These are phyloP conservation scores for Fabrea salina DNA, from an alignment of 169 alveolate genomes.

Conservation along the genomic window DNA sequence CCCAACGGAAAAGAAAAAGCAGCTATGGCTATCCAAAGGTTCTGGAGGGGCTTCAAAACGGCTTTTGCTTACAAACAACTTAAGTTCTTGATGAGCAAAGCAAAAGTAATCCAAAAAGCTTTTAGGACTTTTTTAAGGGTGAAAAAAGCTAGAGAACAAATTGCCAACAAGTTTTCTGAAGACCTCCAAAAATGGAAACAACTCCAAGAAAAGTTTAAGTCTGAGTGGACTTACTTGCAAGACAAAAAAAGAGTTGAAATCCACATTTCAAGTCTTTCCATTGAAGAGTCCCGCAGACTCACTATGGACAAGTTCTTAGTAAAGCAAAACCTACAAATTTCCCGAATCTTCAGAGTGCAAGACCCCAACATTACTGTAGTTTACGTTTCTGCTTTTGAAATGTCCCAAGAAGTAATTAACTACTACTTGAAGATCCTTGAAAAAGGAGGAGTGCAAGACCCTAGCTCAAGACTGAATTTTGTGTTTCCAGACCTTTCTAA, in stretches of 20 bases:
- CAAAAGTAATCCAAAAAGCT: constrained; percentile 56
- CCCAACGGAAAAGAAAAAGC: constrained; percentile 61
- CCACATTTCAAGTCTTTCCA: constrained; percentile 60
- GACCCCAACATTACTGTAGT: constrained; percentile 70
- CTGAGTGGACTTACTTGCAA: constrained; percentile 63
- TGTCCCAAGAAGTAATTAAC: constrained; percentile 67
- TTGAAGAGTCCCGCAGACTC: constrained; percentile 62
- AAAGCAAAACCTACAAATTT: constrained; percentile 64
- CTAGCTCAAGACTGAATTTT: constrained; percentile 49
- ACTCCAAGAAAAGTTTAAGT: constrained; percentile 55
- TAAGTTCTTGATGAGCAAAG: constrained; percentile 62
- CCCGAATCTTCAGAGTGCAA: constrained; percentile 66
- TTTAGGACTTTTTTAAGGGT: constrained; percentile 49
- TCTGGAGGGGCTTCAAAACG: constrained; percentile 63
- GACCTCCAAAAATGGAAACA: constrained; percentile 52
- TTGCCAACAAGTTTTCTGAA: constrained; percentile 44
- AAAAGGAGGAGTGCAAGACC: constrained; percentile 57
- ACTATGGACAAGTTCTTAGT: constrained; percentile 62
- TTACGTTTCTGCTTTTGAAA: constrained; percentile 60
- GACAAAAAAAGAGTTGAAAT: constrained; percentile 65
- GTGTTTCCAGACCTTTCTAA: constrained; percentile 59
- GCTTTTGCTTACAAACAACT: constrained; percentile 50
- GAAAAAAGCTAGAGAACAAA: constrained; percentile 52
- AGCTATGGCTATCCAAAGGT: constrained; percentile 56
- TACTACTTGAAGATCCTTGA: constrained; percentile 68